Evolutionary conservation across 2,329 filamentous ascomycete genomes (phyloP).

Genomic region (Fusarium tricinctum): DNA sequence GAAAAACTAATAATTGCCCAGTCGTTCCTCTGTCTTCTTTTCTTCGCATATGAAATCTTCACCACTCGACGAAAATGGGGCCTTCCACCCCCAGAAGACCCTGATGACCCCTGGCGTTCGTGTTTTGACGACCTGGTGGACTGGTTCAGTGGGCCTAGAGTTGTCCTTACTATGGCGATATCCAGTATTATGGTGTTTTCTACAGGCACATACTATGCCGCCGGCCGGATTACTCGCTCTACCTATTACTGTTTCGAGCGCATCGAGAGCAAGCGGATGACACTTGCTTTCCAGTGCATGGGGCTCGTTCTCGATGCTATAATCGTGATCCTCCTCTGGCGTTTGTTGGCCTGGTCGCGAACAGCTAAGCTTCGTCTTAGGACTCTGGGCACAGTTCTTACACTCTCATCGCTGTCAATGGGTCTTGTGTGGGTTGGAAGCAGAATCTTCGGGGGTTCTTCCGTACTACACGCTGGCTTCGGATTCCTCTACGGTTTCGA

Average conservation of each 20-base stretch:
- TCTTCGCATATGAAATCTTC: slow-evolving; percentile 62
- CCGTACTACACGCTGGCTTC: slow-evolving; percentile 52
- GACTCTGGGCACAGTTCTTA: slow-evolving; percentile 60
- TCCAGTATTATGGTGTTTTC: slow-evolving; percentile 57
- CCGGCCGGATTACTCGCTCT: slow-evolving; percentile 58
- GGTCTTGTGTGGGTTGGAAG: slow-evolving; percentile 55
- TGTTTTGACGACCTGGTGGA: slow-evolving; percentile 62
- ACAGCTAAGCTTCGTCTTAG: slow-evolving; percentile 63
- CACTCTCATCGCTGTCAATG: slow-evolving; percentile 57
- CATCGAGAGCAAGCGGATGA: slow-evolving; percentile 56
- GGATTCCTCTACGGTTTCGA: slow-evolving; percentile 65
- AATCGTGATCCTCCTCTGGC: slow-evolving; percentile 65
- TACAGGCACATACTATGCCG: slow-evolving; percentile 59
- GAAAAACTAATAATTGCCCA: slow-evolving; percentile 44
- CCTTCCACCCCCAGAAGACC: slow-evolving; percentile 51
- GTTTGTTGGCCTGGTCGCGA: slow-evolving; percentile 65
- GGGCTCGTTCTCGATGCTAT: slow-evolving; percentile 63
- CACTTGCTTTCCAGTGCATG: slow-evolving; percentile 59
- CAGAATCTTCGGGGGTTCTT: slow-evolving; percentile 49
- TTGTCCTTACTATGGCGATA: slow-evolving; percentile 55
- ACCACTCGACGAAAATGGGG: slow-evolving; percentile 53
- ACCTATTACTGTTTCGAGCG: slow-evolving; percentile 66
- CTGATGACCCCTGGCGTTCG: slow-evolving; percentile 64
- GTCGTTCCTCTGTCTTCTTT: slow-evolving; percentile 63
- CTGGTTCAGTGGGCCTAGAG: slow-evolving; percentile 62